phyloP scores from a whole-genome alignment of 306 rosid genomes.

The Rosa rugosa region DNA sequence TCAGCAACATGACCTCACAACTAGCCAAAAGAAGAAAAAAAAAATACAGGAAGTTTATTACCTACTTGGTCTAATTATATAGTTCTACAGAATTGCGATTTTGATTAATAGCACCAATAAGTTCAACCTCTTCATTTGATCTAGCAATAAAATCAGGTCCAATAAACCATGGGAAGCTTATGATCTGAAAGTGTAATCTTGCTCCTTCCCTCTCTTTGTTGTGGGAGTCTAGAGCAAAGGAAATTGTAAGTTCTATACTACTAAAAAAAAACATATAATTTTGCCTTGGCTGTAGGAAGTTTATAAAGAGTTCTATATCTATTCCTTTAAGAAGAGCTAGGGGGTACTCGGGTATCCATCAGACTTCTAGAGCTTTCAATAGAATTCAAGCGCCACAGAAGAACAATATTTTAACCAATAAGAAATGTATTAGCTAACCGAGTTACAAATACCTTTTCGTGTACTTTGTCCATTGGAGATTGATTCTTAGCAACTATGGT shows the following conservation, averaged over 20 bases:
- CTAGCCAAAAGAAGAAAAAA: not conserved
- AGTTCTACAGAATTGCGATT: not conserved
- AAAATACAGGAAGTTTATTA: no score
- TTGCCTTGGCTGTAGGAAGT: not conserved
- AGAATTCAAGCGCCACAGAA: not conserved
- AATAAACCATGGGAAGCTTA: not conserved
- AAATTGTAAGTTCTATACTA: not conserved
- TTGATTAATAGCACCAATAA: not conserved
- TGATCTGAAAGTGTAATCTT: not conserved
- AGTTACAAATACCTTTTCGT: slow-evolving; percentile 64
- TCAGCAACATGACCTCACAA: not conserved
- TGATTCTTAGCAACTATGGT: slow-evolving; percentile 81
- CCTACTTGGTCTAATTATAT: no score
- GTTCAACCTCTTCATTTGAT: not conserved
- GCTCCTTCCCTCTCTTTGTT: not conserved
- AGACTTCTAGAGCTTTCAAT: not conserved
- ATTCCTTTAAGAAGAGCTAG: not conserved
- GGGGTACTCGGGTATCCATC: not conserved
- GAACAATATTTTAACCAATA: not conserved
- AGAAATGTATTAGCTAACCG: not conserved
- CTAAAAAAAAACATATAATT: no score
- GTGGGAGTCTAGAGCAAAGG: not conserved
- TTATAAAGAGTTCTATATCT: not conserved
- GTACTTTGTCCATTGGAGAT: slow-evolving; percentile 73
- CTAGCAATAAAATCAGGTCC: not conserved